These are phyloP conservation scores for Trichoderma guizhouense DNA, from an alignment of 2,329 filamentous ascomycete genomes.

Conservation along the genomic window DNA sequence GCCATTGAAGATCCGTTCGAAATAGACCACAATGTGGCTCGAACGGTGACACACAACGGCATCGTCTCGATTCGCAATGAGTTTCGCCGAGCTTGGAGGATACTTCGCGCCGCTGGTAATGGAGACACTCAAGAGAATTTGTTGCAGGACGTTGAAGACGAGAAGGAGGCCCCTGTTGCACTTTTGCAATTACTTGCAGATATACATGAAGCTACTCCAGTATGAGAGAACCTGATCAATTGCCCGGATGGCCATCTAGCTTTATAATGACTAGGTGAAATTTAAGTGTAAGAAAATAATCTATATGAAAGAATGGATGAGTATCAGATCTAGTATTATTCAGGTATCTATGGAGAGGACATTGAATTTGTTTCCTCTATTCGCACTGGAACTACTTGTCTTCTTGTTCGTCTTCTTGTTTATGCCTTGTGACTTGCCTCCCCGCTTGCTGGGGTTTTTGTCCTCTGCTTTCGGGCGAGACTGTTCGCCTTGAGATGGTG, in stretches of 20 bases:
- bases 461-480: neutral
- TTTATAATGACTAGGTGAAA: no score
- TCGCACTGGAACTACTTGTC: neutral
- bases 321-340: neutral
- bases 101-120: slow-evolving; percentile 56
- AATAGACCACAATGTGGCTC: slow-evolving; percentile 79
- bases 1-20: slow-evolving; percentile 94
- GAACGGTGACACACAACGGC: slow-evolving; percentile 79
- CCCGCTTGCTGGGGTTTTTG: neutral
- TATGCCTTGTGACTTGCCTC: neutral
- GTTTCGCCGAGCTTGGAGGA: slow-evolving; percentile 74
- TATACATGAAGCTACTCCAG: slow-evolving; percentile 31
- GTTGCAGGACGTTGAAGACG: slow-evolving; percentile 47
- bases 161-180: slow-evolving; percentile 23
- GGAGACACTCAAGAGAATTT: slow-evolving; percentile 45
- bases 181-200: slow-evolving; percentile 32
- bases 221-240: neutral
- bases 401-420: neutral
- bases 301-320: neutral
- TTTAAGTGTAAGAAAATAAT: no score
- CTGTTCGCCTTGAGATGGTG: neutral
- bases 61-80: slow-evolving; percentile 81
- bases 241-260: no score
- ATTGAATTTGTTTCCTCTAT: slow-evolving; percentile 18
- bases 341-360: slow-evolving; percentile 17